A percentile compares a stretch with the other conserved stretches of the same genome.
Evolutionary conservation across 2,329 filamentous ascomycete species (phyloP).

Genomic region (Aspergillus fumigatiaffinis): DNA sequence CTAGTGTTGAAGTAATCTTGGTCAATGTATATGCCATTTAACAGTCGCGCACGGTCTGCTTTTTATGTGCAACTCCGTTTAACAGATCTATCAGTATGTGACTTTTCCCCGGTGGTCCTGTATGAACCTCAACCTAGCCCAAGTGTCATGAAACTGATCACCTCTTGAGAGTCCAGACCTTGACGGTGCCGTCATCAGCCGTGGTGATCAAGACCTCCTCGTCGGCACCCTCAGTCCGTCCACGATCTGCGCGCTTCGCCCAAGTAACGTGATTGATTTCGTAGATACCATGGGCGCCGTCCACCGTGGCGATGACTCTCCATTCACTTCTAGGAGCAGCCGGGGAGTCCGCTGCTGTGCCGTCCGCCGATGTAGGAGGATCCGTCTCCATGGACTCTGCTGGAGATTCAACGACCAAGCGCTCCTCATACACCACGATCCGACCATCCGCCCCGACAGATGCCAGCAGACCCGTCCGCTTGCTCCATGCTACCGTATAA

Average conservation of each 20-base stretch:
- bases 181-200: conserved; percentile 85
- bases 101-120: background rate
- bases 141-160: conserved; percentile 3
- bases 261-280: conserved; percentile 91
- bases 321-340: conserved; percentile 53
- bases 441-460: conserved; percentile 84
- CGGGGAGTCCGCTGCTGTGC: conserved; percentile 25
- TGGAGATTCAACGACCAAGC: conserved; percentile 26
- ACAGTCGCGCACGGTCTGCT: background rate
- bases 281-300: conserved; percentile 81
- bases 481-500: conserved; percentile 83
- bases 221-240: conserved; percentile 49
- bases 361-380: background rate
- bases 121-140: background rate
- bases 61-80: background rate
- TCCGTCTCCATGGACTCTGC: conserved; percentile 25
- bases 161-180: conserved; percentile 65
- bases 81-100: background rate
- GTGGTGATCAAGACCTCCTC: conserved; percentile 87
- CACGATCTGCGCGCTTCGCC: conserved; percentile 70
- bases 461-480: conserved; percentile 70
- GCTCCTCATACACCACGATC: conserved; percentile 74
- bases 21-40: background rate
- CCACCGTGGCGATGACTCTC: conserved; percentile 64
- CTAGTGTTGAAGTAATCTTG: background rate